Percentiles rank a stretch among this genome's conserved stretches.
Evolutionary conservation across 2,329 filamentous ascomycete species (phyloP).

Genomic region (Tolypocladium inflatum): DNA sequence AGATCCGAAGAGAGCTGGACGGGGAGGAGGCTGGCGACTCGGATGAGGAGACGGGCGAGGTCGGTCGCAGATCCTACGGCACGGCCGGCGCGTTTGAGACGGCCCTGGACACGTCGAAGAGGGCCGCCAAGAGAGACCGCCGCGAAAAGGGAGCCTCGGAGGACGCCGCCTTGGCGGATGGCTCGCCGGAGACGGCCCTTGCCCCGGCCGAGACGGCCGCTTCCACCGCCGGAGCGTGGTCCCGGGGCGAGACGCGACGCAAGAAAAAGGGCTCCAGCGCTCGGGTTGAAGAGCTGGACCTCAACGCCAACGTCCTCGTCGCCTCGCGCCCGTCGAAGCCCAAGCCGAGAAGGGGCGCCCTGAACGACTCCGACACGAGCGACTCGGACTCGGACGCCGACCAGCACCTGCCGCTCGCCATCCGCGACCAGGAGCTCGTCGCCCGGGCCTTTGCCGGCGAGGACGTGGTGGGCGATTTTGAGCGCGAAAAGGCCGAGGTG

Average conservation of each 20-base stretch:
- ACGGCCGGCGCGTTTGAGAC: constrained; percentile 26
- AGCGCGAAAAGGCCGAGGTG: constrained; percentile 64
- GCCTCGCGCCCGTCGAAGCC: constrained; percentile 19
- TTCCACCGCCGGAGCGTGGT: constrained; percentile 31
- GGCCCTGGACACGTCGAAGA: constrained; percentile 17
- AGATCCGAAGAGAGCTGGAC: constrained; percentile 64
- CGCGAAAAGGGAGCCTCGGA: constrained; percentile 12
- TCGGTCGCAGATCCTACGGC: constrained; percentile 65
- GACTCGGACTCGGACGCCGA: constrained; percentile 35
- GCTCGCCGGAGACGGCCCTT: not conserved
- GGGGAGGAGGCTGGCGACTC: constrained; percentile 43
- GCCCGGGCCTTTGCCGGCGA: constrained; percentile 82
- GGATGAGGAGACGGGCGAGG: constrained; percentile 44
- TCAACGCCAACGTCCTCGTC: constrained; percentile 24
- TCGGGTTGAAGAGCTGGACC: constrained; percentile 28
- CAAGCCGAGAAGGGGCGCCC: constrained; percentile 15
- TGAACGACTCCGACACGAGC: constrained; percentile 20
- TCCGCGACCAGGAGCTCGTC: constrained; percentile 59
- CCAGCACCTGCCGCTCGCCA: constrained; percentile 44
- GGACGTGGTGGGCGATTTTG: constrained; percentile 74
- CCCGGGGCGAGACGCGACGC: constrained; percentile 24
- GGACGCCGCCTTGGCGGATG: not conserved
- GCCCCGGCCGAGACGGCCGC: constrained; percentile 11
- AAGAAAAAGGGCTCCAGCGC: constrained; percentile 26
- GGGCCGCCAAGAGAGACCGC: constrained; percentile 17